Percentiles rank a stretch among this genome's conserved stretches.
Evolutionary conservation across 495 filamentous ascomycete genomes (phyloP).

Genomic region (Astrocystis sublimbata): DNA sequence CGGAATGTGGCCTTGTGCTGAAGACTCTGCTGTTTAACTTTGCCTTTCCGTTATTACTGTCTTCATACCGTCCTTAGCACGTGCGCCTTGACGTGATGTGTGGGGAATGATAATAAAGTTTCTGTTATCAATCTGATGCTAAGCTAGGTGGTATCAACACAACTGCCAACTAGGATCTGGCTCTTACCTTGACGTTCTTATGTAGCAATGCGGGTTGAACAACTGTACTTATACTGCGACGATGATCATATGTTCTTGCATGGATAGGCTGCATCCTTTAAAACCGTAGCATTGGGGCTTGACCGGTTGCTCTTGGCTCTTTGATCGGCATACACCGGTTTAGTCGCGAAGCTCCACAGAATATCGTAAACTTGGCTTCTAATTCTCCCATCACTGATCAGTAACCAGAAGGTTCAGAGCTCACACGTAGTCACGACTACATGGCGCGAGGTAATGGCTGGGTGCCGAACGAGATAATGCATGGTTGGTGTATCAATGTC

Average conservation of each 20-base stretch:
- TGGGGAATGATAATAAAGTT: background rate
- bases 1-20: background rate
- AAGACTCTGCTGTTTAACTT: background rate
- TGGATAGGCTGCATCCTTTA: background rate
- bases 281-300: background rate
- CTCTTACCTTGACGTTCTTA: background rate
- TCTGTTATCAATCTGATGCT: background rate
- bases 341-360: background rate
- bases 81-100: background rate
- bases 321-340: background rate
- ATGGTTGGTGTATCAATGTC: too few species aligned
- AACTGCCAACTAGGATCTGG: background rate
- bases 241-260: too few species aligned
- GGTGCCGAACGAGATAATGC: too few species aligned
- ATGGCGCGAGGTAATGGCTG: too few species aligned
- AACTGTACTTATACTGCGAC: too few species aligned
- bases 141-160: background rate
- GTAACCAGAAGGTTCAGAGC: too few species aligned
- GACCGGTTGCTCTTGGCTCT: slow-evolving; percentile 2
- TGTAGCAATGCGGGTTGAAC: background rate
- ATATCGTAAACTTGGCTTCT: background rate
- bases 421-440: too few species aligned
- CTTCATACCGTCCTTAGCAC: background rate
- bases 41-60: background rate
- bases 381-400: background rate